Evolutionary conservation across 2,329 filamentous ascomycete species (phyloP).

Genomic region (Xylariaceae sp.): DNA sequence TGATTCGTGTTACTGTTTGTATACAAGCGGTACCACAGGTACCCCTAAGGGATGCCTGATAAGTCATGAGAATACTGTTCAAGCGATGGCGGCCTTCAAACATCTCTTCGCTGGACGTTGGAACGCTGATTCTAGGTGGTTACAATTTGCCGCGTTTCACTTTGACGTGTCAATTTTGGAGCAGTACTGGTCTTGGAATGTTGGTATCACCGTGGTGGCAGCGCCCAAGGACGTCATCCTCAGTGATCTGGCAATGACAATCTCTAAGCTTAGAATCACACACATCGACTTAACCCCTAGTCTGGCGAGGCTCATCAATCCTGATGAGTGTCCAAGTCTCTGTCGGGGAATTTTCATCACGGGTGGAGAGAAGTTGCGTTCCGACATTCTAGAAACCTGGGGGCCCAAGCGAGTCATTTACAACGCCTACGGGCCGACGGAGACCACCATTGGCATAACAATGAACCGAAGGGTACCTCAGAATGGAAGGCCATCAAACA

Average conservation of each 20-base stretch:
- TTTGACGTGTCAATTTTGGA: slow-evolving; percentile 94
- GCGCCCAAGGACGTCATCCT: slow-evolving; percentile 85
- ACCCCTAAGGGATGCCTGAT: slow-evolving; percentile 88
- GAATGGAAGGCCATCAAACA: slow-evolving; percentile 85
- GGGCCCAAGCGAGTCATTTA: slow-evolving; percentile 81
- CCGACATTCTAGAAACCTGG: slow-evolving; percentile 89
- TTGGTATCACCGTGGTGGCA: slow-evolving; percentile 83
- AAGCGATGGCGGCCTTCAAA: slow-evolving; percentile 88
- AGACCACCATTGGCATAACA: slow-evolving; percentile 91
- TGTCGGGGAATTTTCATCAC: slow-evolving; percentile 91
- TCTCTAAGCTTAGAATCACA: slow-evolving; percentile 76
- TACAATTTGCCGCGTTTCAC: slow-evolving; percentile 93
- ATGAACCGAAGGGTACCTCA: slow-evolving; percentile 83
- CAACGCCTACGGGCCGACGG: slow-evolving; percentile 91
- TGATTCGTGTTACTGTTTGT: slow-evolving; percentile 80
- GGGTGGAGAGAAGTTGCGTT: slow-evolving; percentile 85
- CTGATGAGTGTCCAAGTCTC: slow-evolving; percentile 79
- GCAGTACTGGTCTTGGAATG: slow-evolving; percentile 95
- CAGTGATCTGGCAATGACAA: slow-evolving; percentile 78
- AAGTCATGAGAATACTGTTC: slow-evolving; percentile 86
- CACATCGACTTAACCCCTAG: slow-evolving; percentile 93
- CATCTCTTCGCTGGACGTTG: slow-evolving; percentile 78
- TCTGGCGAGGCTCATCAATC: slow-evolving; percentile 78
- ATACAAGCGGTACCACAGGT: slow-evolving; percentile 87
- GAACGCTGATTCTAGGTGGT: slow-evolving; percentile 76